Evolutionary conservation across 2,329 filamentous ascomycete genomes (phyloP).

Genomic region (Trichoderma oligosporum): DNA sequence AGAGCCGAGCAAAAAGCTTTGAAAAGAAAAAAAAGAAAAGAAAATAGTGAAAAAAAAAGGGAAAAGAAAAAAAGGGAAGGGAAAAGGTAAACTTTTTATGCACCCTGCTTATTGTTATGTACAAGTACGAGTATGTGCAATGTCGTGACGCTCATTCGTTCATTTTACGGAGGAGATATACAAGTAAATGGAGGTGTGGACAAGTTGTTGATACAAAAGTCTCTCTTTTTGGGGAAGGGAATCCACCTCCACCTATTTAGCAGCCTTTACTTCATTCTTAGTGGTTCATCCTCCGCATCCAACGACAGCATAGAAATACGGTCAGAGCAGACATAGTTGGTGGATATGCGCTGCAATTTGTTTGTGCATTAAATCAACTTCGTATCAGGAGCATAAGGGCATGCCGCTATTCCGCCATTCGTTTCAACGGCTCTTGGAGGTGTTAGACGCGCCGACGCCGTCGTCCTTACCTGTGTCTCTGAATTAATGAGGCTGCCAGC

Average conservation of each 20-base stretch:
- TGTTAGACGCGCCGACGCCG: not conserved
- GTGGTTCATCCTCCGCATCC: not conserved
- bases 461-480: not conserved
- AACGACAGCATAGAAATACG: conserved; percentile 8
- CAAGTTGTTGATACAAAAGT: no score
- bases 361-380: no score
- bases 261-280: not conserved
- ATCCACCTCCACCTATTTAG: not conserved
- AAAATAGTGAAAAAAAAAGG: not conserved
- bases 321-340: conserved; percentile 10
- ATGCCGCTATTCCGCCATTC: conserved; percentile 2
- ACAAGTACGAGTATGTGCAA: no score
- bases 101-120: no score
- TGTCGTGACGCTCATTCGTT: no score
- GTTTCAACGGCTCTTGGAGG: not conserved
- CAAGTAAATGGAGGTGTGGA: no score
- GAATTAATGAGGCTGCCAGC: not conserved
- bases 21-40: not conserved
- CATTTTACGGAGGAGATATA: no score
- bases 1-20: conserved; percentile 7
- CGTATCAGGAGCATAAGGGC: no score
- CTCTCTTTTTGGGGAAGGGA: not conserved
- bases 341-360: not conserved
- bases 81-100: no score
- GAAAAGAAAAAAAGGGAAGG: no score